Conservation (phyloP, 2,329 filamentous ascomycete species). For the Cordyceps militaris region DNA sequence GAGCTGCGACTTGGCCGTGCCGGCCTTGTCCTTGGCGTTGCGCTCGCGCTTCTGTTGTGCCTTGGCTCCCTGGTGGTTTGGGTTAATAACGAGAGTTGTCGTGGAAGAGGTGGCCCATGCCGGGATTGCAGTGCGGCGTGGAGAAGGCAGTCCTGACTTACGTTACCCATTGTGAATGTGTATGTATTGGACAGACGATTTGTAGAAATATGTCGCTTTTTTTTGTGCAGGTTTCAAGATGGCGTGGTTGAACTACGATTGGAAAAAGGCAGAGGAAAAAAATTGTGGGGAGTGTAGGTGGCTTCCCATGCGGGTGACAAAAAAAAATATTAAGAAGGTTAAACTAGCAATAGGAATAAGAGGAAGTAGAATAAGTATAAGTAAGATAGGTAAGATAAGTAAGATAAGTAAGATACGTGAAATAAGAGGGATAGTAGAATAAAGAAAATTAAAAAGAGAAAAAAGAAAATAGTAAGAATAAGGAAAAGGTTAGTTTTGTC, state of each 20-base stretch:
- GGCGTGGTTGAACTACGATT: neutral
- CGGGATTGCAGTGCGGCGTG: neutral
- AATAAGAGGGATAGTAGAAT: too few species aligned
- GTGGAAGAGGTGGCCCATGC: neutral
- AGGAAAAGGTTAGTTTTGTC: too few species aligned
- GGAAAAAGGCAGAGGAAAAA: too few species aligned
- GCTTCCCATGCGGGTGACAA: too few species aligned
- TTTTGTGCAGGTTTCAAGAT: neutral
- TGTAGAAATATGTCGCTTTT: neutral
- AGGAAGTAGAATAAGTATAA: too few species aligned
- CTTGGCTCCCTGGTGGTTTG: conserved; percentile 48
- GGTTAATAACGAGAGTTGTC: neutral
- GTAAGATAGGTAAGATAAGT: too few species aligned
- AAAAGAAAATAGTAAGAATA: too few species aligned
- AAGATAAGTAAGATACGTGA: too few species aligned
- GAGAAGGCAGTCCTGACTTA: neutral
- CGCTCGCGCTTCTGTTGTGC: conserved; percentile 67
- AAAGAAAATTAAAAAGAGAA: too few species aligned
- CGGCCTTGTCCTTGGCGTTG: conserved; percentile 54
- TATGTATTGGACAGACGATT: neutral
- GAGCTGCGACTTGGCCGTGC: conserved; percentile 57
- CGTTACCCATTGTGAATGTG: conserved; percentile 15
- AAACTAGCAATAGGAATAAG: too few species aligned
- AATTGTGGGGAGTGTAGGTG: conserved; percentile 8
- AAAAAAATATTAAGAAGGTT: too few species aligned